Evolutionary conservation across 495 filamentous ascomycete species (phyloP).

Genomic region (Penicillium coffeae): DNA sequence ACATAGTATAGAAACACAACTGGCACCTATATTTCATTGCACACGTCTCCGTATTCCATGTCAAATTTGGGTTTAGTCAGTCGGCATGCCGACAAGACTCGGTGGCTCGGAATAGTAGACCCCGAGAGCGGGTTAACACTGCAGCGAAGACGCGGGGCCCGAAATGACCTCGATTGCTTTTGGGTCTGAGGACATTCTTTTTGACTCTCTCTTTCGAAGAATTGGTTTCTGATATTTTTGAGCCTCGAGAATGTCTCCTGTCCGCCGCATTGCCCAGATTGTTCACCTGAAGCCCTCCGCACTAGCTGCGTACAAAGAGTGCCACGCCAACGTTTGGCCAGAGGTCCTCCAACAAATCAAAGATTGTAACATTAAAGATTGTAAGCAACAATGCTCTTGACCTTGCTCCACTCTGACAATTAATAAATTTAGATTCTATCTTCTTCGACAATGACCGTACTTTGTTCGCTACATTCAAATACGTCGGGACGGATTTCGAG

Average conservation of each 20-base stretch:
- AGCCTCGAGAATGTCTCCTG: conserved; percentile 21
- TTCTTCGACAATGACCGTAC: conserved; percentile 61
- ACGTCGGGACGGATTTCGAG: conserved; percentile 63
- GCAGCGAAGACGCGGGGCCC: conserved; percentile 19
- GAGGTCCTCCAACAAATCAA: conserved; percentile 69
- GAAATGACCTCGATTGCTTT: neutral
- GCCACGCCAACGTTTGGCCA: conserved; percentile 69
- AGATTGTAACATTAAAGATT: conserved; percentile 68
- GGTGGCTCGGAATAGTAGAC: conserved; percentile 32
- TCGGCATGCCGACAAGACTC: conserved; percentile 10
- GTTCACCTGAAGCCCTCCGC: conserved; percentile 65
- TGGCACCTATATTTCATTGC: too few species aligned
- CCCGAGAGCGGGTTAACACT: conserved; percentile 25
- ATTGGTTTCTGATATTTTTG: too few species aligned
- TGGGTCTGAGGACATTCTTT: too few species aligned
- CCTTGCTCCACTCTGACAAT: neutral
- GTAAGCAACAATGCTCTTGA: conserved; percentile 27
- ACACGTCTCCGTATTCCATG: neutral
- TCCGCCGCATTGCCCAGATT: conserved; percentile 61
- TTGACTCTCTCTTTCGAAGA: too few species aligned
- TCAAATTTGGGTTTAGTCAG: neutral
- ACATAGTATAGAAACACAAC: too few species aligned
- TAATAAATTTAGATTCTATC: conserved; percentile 55
- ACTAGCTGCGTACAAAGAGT: conserved; percentile 63
- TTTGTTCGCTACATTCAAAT: conserved; percentile 72